phyloP scores from a whole-genome alignment of 2,329 filamentous ascomycete genomes.

The Fusarium sp. region DNA sequence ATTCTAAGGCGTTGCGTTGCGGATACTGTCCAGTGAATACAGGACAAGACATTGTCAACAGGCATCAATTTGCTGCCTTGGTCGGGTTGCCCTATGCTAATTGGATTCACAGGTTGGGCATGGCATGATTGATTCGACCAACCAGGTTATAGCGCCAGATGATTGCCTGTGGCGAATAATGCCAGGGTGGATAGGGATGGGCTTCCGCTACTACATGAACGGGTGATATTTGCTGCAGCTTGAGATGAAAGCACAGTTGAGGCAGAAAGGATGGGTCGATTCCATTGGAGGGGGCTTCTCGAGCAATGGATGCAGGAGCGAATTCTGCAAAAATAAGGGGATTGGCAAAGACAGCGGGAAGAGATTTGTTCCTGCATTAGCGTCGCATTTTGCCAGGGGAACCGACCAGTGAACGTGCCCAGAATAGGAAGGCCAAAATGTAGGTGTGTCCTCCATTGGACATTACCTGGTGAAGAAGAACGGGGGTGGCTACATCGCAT shows the following conservation, averaged over 20 bases:
- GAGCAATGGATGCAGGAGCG: background rate
- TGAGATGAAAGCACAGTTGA: conserved; percentile 12
- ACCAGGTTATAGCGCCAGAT: background rate
- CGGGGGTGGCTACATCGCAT: conserved; percentile 16
- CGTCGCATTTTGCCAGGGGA: conserved; percentile 37
- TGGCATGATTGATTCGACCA: background rate
- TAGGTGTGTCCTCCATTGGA: conserved; percentile 14
- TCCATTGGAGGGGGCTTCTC: conserved; percentile 16
- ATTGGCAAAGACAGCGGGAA: conserved; percentile 35
- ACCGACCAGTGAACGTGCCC: conserved; percentile 15
- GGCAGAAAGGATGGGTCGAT: conserved; percentile 1
- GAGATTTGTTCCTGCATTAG: conserved; percentile 49
- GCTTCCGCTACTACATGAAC: conserved; percentile 14
- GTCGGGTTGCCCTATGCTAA: background rate
- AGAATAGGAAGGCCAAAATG: conserved; percentile 21
- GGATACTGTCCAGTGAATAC: conserved; percentile 4
- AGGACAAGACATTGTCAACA: background rate
- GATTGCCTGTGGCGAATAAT: conserved; percentile 6
- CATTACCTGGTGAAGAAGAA: background rate
- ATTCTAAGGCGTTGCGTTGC: background rate
- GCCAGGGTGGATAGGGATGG: background rate
- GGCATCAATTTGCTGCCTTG: background rate
- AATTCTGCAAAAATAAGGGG: conserved; percentile 16
- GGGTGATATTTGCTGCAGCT: background rate
- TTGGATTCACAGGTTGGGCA: conserved; percentile 1